phyloP scores from a whole-genome alignment of 2,329 filamentous ascomycete species.

The Monilinia polystroma region DNA sequence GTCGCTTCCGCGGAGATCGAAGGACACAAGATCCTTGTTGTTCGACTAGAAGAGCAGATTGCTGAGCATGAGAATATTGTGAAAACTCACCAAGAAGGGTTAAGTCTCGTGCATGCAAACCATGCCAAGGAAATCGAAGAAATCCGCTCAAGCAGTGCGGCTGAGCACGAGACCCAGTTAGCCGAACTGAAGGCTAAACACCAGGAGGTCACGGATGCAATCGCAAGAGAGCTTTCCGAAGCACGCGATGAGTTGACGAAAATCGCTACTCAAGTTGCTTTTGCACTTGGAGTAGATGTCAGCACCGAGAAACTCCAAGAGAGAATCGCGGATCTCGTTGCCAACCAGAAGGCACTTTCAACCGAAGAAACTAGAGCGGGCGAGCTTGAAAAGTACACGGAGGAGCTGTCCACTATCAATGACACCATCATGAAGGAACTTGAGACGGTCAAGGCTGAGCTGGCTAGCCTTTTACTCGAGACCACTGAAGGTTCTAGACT shows the following conservation, averaged over 20 bases:
- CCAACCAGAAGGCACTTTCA: conserved; percentile 58
- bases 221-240: conserved; percentile 63
- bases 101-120: conserved; percentile 50
- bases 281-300: conserved; percentile 59
- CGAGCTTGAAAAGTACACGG: conserved; percentile 56
- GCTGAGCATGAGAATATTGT: conserved; percentile 58
- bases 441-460: conserved; percentile 56
- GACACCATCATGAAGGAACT: conserved; percentile 61
- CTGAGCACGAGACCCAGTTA: conserved; percentile 57
- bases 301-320: conserved; percentile 67
- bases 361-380: conserved; percentile 58
- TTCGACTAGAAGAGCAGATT: conserved; percentile 58
- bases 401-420: conserved; percentile 57
- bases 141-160: conserved; percentile 50
- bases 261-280: conserved; percentile 62
- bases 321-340: conserved; percentile 56
- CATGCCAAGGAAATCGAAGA: conserved; percentile 53
- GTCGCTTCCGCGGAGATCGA: conserved; percentile 45
- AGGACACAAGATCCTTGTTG: conserved; percentile 46
- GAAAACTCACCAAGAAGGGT: conserved; percentile 52
- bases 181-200: conserved; percentile 60
- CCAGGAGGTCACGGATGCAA: conserved; percentile 52
- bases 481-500: conserved; percentile 47
- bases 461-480: conserved; percentile 53
- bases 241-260: conserved; percentile 66